Percentiles rank a stretch among this genome's conserved stretches.
These are phyloP conservation scores for Daldinia sp. DNA, from an alignment of 2,329 filamentous ascomycete species.

Conservation along the genomic window DNA sequence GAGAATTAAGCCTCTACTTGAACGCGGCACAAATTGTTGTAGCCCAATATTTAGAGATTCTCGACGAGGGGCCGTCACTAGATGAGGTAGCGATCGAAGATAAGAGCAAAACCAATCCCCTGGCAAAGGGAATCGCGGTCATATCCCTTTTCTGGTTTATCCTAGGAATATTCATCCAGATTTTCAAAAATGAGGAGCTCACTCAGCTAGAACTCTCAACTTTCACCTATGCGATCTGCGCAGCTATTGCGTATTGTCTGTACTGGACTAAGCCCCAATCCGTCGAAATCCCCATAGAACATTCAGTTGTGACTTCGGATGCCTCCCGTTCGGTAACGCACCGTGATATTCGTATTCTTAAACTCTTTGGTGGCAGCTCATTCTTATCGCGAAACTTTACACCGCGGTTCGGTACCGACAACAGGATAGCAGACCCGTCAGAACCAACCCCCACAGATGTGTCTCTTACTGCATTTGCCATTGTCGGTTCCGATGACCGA, in stretches of 20 bases:
- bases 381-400: conserved; percentile 7
- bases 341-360: not conserved
- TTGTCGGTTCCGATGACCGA: not conserved
- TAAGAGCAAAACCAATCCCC: conserved; percentile 5
- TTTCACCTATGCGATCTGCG: conserved; percentile 5
- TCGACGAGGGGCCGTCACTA: not conserved
- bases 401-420: not conserved
- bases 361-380: not conserved
- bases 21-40: conserved; percentile 3
- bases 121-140: not conserved
- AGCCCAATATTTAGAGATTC: not conserved
- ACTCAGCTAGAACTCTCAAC: conserved; percentile 6
- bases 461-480: not conserved
- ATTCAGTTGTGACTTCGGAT: not conserved
- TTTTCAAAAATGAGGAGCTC: not conserved
- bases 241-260: not conserved
- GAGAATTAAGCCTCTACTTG: not conserved
- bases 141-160: conserved; percentile 3
- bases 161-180: conserved; percentile 5
- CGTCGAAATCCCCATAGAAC: conserved; percentile 4
- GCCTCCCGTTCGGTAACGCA: not conserved
- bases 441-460: not conserved
- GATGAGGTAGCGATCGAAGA: not conserved
- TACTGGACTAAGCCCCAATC: conserved; percentile 11
- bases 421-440: not conserved